Conservation (phyloP, 148 eudicot genomes). For the Silene latifolia region DNA sequence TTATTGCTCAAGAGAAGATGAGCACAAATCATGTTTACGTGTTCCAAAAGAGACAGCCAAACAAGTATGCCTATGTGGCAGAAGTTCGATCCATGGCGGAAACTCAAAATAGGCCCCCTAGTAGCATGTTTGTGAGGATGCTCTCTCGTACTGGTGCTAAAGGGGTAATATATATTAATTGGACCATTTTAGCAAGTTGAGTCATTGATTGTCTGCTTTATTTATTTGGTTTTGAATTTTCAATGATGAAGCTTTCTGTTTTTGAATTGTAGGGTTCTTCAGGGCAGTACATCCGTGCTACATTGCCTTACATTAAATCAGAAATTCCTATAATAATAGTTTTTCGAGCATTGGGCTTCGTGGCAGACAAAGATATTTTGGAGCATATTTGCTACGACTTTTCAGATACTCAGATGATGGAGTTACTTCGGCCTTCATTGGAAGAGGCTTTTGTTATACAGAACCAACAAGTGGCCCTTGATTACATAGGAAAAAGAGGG, state of each 20-base stretch:
- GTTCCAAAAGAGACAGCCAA: constrained; percentile 96
- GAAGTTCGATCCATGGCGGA: constrained; percentile 99
- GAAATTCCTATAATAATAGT: constrained; percentile 95
- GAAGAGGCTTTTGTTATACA: constrained; percentile 99
- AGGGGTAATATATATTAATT: constrained; percentile 58
- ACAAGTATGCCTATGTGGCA: constrained; percentile 90
- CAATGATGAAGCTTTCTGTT: constrained; percentile 1
- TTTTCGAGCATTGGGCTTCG: constrained; percentile 93
- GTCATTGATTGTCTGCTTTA: background rate
- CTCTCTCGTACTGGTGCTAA: constrained; percentile 93
- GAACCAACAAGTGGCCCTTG: constrained; percentile 96
- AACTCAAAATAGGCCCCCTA: constrained; percentile 90
- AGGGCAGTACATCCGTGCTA: constrained; percentile 93
- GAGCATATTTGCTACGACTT: constrained; percentile 98
- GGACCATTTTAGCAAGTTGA: background rate
- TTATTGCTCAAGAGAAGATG: constrained; percentile 99
- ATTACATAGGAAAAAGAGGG: constrained; percentile 97
- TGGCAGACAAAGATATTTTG: constrained; percentile 94
- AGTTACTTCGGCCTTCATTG: constrained; percentile 87
- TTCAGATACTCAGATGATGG: constrained; percentile 95
- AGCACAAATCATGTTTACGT: constrained; percentile 99
- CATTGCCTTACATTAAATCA: constrained; percentile 85
- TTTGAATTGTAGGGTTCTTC: constrained; percentile 74
- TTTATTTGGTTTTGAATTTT: background rate
- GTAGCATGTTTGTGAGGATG: constrained; percentile 98